Evolutionary conservation across 805 yeast genomes (phyloP).

Genomic region (Myxozyma melibiosi): DNA sequence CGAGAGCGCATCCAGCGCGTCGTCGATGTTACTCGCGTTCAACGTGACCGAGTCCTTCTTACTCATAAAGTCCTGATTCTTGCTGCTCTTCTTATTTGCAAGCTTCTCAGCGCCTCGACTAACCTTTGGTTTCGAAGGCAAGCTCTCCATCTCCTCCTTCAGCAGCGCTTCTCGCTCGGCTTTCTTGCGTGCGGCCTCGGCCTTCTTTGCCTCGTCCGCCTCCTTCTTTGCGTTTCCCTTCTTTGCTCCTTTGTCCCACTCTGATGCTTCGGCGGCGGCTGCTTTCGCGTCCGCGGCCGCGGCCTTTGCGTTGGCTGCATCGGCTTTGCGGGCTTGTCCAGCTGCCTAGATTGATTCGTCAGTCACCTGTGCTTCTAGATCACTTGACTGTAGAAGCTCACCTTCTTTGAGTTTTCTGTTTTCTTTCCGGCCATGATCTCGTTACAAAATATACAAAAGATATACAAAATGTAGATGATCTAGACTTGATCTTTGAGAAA

Average conservation of each 20-base stretch:
- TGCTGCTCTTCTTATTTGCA: constrained; percentile 61
- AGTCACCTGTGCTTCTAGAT: neutral
- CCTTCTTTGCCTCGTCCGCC: constrained; percentile 68
- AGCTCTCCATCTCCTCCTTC: constrained; percentile 63
- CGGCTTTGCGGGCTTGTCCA: constrained; percentile 53
- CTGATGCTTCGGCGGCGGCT: constrained; percentile 59
- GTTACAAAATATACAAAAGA: too few relatives aligned
- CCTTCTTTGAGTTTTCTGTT: constrained; percentile 34
- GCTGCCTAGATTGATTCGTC: constrained; percentile 28
- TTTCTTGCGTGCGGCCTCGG: constrained; percentile 70
- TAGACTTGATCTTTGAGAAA: too few relatives aligned
- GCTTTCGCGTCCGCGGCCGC: constrained; percentile 52
- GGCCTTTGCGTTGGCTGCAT: constrained; percentile 59
- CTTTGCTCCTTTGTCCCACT: constrained; percentile 75
- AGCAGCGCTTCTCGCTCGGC: constrained; percentile 76
- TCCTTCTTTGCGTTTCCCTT: constrained; percentile 69
- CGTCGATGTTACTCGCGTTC: constrained; percentile 74
- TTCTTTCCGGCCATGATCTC: constrained; percentile 31
- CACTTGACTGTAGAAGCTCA: neutral
- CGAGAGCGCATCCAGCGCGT: constrained; percentile 75
- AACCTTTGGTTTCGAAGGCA: constrained; percentile 58
- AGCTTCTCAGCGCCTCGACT: constrained; percentile 67
- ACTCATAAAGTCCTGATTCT: constrained; percentile 68
- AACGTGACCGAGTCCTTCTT: constrained; percentile 47
- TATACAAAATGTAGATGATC: too few relatives aligned